phyloP scores from a whole-genome alignment of 371 early-diverging fungal genomes.

The Rhizopus stolonifer region DNA sequence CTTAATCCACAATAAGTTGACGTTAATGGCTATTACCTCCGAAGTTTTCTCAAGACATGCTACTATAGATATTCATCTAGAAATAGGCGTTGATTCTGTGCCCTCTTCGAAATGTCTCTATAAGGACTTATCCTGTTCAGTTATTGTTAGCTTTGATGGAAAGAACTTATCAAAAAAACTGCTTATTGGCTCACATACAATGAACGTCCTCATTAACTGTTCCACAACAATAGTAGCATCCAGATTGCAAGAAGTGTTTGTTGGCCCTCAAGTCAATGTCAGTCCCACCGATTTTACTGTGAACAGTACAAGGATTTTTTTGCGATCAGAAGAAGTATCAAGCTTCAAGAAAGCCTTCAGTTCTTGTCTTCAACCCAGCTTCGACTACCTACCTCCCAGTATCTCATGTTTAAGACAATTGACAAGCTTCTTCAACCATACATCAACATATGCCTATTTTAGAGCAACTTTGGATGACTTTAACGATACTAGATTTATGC shows the following conservation, averaged over 20 bases:
- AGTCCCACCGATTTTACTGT: constrained; percentile 6
- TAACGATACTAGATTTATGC: too few species aligned
- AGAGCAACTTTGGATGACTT: constrained; percentile 4
- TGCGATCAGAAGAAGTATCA: constrained; percentile 12
- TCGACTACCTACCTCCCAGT: neutral
- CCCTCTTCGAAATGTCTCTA: constrained; percentile 8
- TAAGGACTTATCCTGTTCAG: constrained; percentile 6
- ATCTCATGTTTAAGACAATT: constrained; percentile 12
- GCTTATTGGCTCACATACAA: constrained; percentile 11
- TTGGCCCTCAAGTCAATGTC: neutral
- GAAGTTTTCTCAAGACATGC: constrained; percentile 9
- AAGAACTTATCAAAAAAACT: constrained; percentile 5
- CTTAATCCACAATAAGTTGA: constrained; percentile 6
- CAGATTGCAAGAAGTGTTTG: constrained; percentile 9
- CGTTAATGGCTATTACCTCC: constrained; percentile 8
- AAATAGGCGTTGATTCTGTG: constrained; percentile 8
- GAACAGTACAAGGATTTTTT: constrained; percentile 7
- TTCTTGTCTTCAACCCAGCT: too few species aligned
- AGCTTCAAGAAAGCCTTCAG: constrained; percentile 8
- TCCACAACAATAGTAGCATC: constrained; percentile 7
- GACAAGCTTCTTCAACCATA: constrained; percentile 8
- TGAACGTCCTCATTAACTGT: constrained; percentile 10
- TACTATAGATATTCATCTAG: constrained; percentile 7
- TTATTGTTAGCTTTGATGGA: constrained; percentile 11
- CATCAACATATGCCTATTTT: neutral